Base-by-base conservation (phyloP, 257 asterid species). In the Salvia splendens region DNA sequence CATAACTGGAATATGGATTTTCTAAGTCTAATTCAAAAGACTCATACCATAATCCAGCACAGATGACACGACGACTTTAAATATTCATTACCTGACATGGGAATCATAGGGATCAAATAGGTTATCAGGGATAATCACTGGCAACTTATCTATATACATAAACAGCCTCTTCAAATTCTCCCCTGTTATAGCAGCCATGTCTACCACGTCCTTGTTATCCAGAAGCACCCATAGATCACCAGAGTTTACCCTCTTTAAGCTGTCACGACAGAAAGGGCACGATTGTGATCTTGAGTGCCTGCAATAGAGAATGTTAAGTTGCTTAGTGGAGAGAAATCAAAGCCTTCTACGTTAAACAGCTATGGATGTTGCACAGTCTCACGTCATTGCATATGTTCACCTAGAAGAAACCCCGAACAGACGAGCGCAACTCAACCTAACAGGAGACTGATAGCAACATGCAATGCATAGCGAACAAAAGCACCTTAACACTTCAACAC, bases 231-330 rank as follows among this genome's bases (percentile, higher is more conserved):
- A 94, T 15, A 94, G 84, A 69, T 94, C 99, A 40, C 85, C 74
- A 0, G 99, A 94, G 78, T 84, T 78, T 30, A 91, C 97, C 61
- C 96, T 82, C 84, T 84, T 91, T 46, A 94, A 75, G 84, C 97
- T 85, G 77, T 91, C 96, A 2, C 99, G 97, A 79, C 99, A 93
- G 62, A 91, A 93, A 10, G 99, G 99, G 75, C 99, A 93, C 6
- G 99, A 93, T 15, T 93, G 96, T 35, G 99, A 93, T 80, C 92
- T 85, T 8, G 90, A 45, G 9, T 85, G 93, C 99, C 99, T 93
- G 91, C 82, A 79, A 43, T 41, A 24, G 12, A 40, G 12, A 42
- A 51, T 2, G 55, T 9, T 48, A 8, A 17, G 55, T 46, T 67
- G 61, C 63, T 55, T 41, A 56, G 28, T 56, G 59, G 58, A 33